A percentile compares a stretch with the other conserved stretches of the same genome.
Conservation (phyloP, 257 asterid genomes). For the Forsythia viridissima region DNA sequence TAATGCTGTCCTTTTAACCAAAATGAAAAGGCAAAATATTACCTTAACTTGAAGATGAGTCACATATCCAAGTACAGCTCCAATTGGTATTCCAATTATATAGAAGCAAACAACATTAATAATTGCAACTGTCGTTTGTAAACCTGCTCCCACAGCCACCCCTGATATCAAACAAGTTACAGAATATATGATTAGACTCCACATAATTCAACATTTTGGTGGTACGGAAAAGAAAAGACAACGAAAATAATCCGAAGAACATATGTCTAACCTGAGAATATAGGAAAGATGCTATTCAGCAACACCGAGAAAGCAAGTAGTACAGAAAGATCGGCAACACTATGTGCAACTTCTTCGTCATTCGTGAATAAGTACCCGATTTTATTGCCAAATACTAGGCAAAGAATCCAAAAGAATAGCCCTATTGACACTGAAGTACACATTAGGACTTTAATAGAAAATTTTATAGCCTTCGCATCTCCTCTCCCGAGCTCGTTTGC, state of each 20-base stretch:
- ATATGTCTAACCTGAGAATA: constrained; percentile 62
- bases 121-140: constrained; percentile 67
- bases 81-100: constrained; percentile 65
- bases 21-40: constrained; percentile 9
- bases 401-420: constrained; percentile 46
- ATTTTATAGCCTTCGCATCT: constrained; percentile 73
- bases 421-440: constrained; percentile 63
- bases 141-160: constrained; percentile 85
- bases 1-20: background rate
- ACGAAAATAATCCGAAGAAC: background rate
- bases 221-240: background rate
- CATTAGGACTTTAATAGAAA: constrained; percentile 64
- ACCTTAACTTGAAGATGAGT: constrained; percentile 64
- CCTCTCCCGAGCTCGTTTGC: constrained; percentile 96
- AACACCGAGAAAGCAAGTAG: constrained; percentile 76
- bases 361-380: constrained; percentile 71
- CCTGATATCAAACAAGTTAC: constrained; percentile 39
- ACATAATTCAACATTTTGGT: background rate
- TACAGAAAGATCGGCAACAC: constrained; percentile 67
- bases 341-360: constrained; percentile 55
- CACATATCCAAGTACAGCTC: constrained; percentile 67
- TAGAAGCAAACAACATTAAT: constrained; percentile 73
- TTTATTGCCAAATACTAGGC: constrained; percentile 60
- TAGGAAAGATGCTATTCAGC: constrained; percentile 87
- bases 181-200: background rate